Conservation (phyloP, 306 rosid species). For the Lathyrus oleraceus region DNA sequence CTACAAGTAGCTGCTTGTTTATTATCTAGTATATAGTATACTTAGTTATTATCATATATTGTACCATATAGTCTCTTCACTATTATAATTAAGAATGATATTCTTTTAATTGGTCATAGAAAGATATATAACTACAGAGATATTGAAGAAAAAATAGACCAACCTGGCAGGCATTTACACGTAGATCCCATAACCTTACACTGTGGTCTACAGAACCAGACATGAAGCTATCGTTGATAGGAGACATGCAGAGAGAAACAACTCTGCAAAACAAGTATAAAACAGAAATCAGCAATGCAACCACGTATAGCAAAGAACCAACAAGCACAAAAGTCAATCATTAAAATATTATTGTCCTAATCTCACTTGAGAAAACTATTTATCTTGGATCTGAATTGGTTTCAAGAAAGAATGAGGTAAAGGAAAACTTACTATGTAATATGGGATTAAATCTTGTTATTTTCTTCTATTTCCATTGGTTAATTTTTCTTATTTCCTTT, state of each 20-base stretch:
- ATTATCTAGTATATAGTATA: neutral
- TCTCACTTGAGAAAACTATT: conserved; percentile 8
- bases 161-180: conserved; percentile 98
- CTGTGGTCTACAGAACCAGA: conserved; percentile 94
- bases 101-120: conserved; percentile 7
- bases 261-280: conserved; percentile 52
- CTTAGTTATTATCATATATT: neutral
- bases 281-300: conserved; percentile 35
- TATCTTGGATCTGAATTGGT: neutral
- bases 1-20: neutral
- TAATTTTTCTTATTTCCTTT: neutral
- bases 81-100: conserved; percentile 6
- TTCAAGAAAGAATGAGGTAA: neutral
- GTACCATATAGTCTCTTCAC: neutral
- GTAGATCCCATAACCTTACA: conserved; percentile 97
- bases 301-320: neutral
- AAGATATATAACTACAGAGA: neutral
- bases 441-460: neutral
- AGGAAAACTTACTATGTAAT: neutral
- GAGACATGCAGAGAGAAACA: conserved; percentile 98
- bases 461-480: too few relatives aligned
- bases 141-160: conserved; percentile 1
- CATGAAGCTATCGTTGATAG: conserved; percentile 97
- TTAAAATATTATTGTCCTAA: neutral
- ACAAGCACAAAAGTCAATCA: conserved; percentile 5